A percentile compares a stretch with the other conserved stretches of the same genome.
Evolutionary conservation across 2,329 filamentous ascomycete genomes (phyloP).

Genomic region (Penicillium nordicum): DNA sequence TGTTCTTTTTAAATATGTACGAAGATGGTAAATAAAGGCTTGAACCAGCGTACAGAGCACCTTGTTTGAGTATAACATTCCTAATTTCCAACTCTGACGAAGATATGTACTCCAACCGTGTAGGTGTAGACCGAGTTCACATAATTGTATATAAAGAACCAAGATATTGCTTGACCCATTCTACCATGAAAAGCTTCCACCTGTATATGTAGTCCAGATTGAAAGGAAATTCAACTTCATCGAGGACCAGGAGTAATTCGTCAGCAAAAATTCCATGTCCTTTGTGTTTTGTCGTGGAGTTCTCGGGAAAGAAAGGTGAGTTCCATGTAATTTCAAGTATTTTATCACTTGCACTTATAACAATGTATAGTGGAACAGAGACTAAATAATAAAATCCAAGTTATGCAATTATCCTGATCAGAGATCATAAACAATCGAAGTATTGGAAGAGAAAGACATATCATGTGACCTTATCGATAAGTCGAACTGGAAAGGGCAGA

Average conservation of each 20-base stretch:
- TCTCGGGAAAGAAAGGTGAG: background rate
- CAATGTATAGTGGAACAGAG: background rate
- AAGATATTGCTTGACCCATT: background rate
- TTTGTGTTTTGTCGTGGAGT: background rate
- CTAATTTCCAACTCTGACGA: background rate
- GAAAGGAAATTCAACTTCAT: background rate
- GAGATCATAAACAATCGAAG: background rate
- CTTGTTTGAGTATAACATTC: background rate
- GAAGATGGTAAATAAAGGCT: background rate
- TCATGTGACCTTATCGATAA: constrained; percentile 14
- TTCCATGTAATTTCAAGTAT: background rate
- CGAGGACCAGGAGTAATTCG: background rate
- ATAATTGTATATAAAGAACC: too few relatives aligned
- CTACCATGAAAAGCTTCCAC: background rate
- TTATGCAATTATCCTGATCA: background rate
- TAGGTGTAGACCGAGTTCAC: background rate
- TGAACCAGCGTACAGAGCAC: background rate
- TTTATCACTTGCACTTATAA: too few relatives aligned
- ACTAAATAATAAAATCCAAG: background rate
- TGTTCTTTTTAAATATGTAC: background rate
- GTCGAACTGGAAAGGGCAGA: constrained; percentile 36
- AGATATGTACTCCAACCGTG: background rate
- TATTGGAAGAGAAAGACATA: background rate
- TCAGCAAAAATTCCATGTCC: background rate
- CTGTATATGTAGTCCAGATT: background rate